These are phyloP conservation scores for Pachysolen tannophilus DNA, from an alignment of 805 yeast genomes.

Conservation along the genomic window DNA sequence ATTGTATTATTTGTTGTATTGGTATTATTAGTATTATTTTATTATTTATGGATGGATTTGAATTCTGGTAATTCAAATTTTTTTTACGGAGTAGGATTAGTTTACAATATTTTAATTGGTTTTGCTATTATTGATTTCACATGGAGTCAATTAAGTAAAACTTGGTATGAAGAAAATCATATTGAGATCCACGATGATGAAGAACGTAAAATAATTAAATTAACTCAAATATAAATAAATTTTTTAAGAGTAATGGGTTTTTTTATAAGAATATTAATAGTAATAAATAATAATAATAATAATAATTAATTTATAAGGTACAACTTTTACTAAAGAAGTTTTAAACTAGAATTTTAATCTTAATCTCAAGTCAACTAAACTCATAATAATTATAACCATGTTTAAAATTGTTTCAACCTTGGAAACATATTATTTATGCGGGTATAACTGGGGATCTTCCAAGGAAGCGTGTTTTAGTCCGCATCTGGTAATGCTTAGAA, in stretches of 20 bases:
- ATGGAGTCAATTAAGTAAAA: slow-evolving; percentile 72
- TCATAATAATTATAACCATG: too few species aligned
- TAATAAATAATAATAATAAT: not conserved
- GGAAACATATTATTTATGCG: too few species aligned
- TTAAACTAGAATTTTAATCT: too few species aligned
- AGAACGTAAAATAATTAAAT: slow-evolving; percentile 25
- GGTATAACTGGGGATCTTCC: too few species aligned
- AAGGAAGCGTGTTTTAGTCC: too few species aligned
- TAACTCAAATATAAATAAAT: too few species aligned
- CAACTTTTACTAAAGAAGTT: too few species aligned
- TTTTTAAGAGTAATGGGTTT: too few species aligned
- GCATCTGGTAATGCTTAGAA: too few species aligned
- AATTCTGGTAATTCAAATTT: slow-evolving; percentile 96
- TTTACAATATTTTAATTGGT: slow-evolving; percentile 54
- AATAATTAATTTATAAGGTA: not conserved
- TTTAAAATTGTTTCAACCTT: too few species aligned
- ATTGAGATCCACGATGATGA: slow-evolving; percentile 33
- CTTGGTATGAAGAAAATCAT: slow-evolving; percentile 37
- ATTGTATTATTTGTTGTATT: slow-evolving; percentile 24
- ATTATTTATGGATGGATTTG: slow-evolving; percentile 87
- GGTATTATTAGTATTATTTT: slow-evolving; percentile 78
- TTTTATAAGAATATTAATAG: slow-evolving; percentile 25
- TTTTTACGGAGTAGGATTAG: slow-evolving; percentile 88
- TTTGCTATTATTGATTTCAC: slow-evolving; percentile 43
- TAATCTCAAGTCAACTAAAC: too few species aligned